phyloP scores from a whole-genome alignment of 441 rosid species.

The Adansonia rubrostipa region DNA sequence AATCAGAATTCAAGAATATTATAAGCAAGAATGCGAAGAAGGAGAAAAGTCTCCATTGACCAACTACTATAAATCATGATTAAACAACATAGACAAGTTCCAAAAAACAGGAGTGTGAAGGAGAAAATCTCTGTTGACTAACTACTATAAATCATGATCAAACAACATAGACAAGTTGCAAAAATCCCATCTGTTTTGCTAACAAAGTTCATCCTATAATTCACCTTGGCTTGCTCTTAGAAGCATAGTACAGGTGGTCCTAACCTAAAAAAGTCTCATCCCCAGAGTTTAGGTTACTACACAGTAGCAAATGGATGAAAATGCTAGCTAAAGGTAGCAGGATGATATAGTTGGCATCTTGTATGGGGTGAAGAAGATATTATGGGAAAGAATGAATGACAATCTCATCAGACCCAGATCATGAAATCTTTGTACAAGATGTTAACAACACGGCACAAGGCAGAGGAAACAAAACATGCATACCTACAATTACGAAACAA shows the following conservation, averaged over 20 bases:
- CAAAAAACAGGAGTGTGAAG: background rate
- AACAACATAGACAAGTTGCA: background rate
- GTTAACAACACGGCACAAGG: conserved; percentile 85
- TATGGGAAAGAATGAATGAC: conserved; percentile 2
- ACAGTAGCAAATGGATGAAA: no score
- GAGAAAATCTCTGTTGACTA: background rate
- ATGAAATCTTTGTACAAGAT: conserved; percentile 86
- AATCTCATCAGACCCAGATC: conserved; percentile 72
- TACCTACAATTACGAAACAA: conserved; percentile 61
- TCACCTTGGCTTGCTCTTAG: background rate
- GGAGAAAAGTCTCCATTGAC: background rate
- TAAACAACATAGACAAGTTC: background rate
- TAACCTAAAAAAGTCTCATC: background rate
- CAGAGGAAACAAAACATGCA: conserved; percentile 94
- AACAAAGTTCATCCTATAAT: background rate
- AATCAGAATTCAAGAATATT: background rate
- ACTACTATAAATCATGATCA: background rate
- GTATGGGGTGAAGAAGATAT: conserved; percentile 1
- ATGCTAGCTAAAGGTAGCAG: conserved; percentile 9
- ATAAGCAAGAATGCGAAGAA: background rate
- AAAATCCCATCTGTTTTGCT: conserved; percentile 8
- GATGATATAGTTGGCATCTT: background rate
- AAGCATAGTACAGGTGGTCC: background rate
- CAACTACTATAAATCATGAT: background rate
- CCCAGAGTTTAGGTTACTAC: background rate